A percentile compares a stretch with the other conserved stretches of the same genome.
Conservation (phyloP, 2,329 filamentous ascomycete genomes). For the Aspergillus ochraceoroseus region DNA sequence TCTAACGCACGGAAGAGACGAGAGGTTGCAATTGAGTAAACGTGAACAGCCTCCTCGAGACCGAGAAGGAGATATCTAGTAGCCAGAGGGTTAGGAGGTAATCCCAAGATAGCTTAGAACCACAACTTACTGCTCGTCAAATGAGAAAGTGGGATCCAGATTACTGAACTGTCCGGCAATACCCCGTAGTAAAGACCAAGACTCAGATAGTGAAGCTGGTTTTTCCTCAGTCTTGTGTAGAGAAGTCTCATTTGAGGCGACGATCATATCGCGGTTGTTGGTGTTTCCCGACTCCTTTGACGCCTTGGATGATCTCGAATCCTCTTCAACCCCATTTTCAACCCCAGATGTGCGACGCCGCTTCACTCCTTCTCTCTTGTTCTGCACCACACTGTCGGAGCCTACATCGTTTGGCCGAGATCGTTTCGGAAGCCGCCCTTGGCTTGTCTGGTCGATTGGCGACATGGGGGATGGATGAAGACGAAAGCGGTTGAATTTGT, state of each 20-base stretch:
- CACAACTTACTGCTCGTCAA: conserved; percentile 51
- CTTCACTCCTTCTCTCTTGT: conserved; percentile 28
- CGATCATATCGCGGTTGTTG: not conserved
- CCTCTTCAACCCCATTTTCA: conserved; percentile 23
- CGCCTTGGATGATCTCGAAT: not conserved
- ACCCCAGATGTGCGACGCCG: conserved; percentile 29
- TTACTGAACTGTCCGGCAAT: conserved; percentile 53
- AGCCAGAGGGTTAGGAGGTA: conserved; percentile 7
- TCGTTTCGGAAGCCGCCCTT: conserved; percentile 28
- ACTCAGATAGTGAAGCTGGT: conserved; percentile 9
- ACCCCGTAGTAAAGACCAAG: conserved; percentile 49
- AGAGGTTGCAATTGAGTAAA: conserved; percentile 78
- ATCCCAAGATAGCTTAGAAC: not conserved
- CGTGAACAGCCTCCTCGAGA: conserved; percentile 68
- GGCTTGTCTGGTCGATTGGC: conserved; percentile 20
- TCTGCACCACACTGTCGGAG: conserved; percentile 21
- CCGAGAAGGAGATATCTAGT: conserved; percentile 67
- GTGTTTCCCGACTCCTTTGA: not conserved
- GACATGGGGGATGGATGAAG: conserved; percentile 9
- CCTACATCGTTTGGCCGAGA: conserved; percentile 29
- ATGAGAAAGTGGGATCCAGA: conserved; percentile 54
- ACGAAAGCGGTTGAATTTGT: not conserved
- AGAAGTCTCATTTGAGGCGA: not conserved
- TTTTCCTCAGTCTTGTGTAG: conserved; percentile 18
- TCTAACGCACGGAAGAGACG: conserved; percentile 69